Percentiles rank a stretch among this genome's conserved stretches.
These are phyloP conservation scores for Trapa incisa DNA, from an alignment of 345 rosid species.

Conservation along the genomic window DNA sequence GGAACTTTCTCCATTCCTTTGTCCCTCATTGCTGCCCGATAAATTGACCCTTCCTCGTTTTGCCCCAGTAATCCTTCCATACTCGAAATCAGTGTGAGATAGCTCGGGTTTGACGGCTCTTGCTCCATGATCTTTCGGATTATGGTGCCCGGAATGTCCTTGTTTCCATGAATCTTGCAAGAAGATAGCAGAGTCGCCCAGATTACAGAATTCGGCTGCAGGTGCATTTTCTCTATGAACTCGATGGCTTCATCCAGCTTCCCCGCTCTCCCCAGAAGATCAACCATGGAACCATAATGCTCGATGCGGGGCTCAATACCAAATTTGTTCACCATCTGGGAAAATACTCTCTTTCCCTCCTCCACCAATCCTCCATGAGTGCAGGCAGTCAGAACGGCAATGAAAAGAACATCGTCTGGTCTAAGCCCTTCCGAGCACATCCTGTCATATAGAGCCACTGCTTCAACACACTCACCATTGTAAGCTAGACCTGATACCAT, in stretches of 20 bases:
- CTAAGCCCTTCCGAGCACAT: slow-evolving; percentile 12
- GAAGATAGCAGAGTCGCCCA: slow-evolving; percentile 22
- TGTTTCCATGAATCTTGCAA: slow-evolving; percentile 19
- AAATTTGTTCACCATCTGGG: slow-evolving; percentile 16
- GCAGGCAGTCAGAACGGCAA: slow-evolving; percentile 24
- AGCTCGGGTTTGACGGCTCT: slow-evolving; percentile 24
- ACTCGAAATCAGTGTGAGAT: slow-evolving; percentile 17
- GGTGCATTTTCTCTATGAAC: slow-evolving; percentile 23
- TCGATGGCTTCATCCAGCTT: slow-evolving; percentile 21
- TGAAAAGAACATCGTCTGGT: slow-evolving; percentile 21
- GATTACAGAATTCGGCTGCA: slow-evolving; percentile 24
- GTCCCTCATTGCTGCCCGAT: slow-evolving; percentile 18
- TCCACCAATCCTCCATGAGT: slow-evolving; percentile 27
- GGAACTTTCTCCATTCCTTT: slow-evolving; percentile 23
- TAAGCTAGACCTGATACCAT: slow-evolving; percentile 21
- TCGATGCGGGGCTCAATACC: slow-evolving; percentile 20
- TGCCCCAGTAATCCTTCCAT: slow-evolving; percentile 18
- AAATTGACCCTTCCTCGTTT: background rate
- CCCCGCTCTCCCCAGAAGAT: slow-evolving; percentile 26
- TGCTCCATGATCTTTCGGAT: slow-evolving; percentile 15
- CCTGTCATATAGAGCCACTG: slow-evolving; percentile 14
- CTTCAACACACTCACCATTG: slow-evolving; percentile 16
- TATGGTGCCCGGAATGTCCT: slow-evolving; percentile 11
- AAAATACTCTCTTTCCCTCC: slow-evolving; percentile 20
- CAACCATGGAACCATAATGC: slow-evolving; percentile 30